Conservation (phyloP, 495 filamentous ascomycete species). For the Neurospora tetrasperma region DNA sequence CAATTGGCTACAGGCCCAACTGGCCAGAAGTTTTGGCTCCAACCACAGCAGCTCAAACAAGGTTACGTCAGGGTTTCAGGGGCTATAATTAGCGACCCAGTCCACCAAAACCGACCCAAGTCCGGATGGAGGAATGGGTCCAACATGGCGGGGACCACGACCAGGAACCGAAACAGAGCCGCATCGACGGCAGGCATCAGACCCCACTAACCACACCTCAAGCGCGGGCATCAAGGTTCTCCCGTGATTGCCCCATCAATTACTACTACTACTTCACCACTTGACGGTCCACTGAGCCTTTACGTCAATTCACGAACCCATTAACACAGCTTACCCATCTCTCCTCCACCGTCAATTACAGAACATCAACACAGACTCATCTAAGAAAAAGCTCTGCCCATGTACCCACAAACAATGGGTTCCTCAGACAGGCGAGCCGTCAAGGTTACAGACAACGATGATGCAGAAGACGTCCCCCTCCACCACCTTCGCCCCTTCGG, state of each 20-base stretch:
- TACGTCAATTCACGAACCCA: neutral
- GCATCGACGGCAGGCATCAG: neutral
- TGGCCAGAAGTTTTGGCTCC: neutral
- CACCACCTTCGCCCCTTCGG: conserved; percentile 70
- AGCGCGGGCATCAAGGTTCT: neutral
- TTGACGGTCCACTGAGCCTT: neutral
- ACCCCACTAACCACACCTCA: neutral
- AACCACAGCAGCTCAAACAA: neutral
- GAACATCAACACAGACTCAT: neutral
- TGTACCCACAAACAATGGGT: neutral
- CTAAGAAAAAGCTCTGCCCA: neutral
- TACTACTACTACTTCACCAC: neutral
- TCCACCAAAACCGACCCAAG: neutral
- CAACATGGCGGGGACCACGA: neutral
- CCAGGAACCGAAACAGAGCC: neutral
- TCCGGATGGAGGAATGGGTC: neutral
- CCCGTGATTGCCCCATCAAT: neutral
- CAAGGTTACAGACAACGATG: conserved; percentile 10
- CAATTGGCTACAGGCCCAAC: neutral
- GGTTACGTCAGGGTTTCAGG: neutral
- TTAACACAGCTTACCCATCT: neutral
- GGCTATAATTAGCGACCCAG: neutral
- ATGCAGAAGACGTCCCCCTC: conserved; percentile 53
- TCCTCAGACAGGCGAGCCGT: neutral
- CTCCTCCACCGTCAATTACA: neutral